Percentiles rank a stretch among this genome's conserved stretches.
phyloP scores from a whole-genome alignment of 2,329 filamentous ascomycete species.

The Seiridium unicorne region DNA sequence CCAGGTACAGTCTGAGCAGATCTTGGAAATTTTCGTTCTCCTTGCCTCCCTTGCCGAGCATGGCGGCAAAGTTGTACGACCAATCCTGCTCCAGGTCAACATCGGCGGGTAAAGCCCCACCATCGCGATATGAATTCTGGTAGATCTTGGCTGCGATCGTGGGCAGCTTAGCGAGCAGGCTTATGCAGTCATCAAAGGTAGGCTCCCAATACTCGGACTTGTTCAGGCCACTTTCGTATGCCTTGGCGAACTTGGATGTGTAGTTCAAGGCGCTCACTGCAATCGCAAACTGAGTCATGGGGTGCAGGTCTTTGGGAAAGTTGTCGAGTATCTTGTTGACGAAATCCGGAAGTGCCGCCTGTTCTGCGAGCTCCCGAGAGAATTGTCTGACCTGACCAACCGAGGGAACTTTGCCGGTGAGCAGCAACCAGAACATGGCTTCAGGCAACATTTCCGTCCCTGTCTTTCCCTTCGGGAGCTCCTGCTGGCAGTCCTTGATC shows the following conservation, averaged over 20 bases:
- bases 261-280: conserved; percentile 95
- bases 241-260: conserved; percentile 88
- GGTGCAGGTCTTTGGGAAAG: conserved; percentile 88
- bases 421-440: conserved; percentile 98
- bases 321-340: conserved; percentile 84
- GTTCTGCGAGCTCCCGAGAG: conserved; percentile 82
- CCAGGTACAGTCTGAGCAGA: conserved; percentile 87
- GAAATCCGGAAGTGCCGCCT: conserved; percentile 78
- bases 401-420: conserved; percentile 89
- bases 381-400: conserved; percentile 77
- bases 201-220: conserved; percentile 99
- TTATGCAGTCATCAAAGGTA: conserved; percentile 93
- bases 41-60: conserved; percentile 86
- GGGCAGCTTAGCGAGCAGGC: conserved; percentile 90
- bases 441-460: conserved; percentile 98
- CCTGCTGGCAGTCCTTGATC: conserved; percentile 95
- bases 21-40: conserved; percentile 95
- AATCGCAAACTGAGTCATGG: conserved; percentile 97
- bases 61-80: conserved; percentile 97
- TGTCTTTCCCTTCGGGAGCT: conserved; percentile 86
- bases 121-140: conserved; percentile 81
- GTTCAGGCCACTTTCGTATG: conserved; percentile 85
- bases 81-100: conserved; percentile 88
- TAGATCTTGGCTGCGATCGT: conserved; percentile 98
- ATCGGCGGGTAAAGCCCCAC: conserved; percentile 69